Conservation (phyloP, 257 asterid genomes). For the Gynochthodes officinalis region DNA sequence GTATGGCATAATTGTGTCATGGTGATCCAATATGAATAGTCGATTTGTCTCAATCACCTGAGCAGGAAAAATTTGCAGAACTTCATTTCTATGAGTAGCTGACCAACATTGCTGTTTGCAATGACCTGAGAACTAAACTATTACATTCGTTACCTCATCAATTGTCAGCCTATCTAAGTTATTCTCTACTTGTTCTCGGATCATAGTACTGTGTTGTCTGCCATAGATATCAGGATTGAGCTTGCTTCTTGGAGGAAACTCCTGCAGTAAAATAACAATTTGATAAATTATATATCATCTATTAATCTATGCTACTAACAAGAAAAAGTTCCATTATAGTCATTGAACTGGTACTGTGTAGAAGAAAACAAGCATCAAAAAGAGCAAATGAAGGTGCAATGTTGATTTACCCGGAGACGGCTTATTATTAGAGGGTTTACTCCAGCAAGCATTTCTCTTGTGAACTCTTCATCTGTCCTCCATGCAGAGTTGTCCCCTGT, state of each 20-base stretch:
- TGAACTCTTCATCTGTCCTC: too few species aligned
- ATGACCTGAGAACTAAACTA: too few species aligned
- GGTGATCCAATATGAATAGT: conserved; percentile 65
- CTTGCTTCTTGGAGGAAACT: conserved; percentile 62
- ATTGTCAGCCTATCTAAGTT: conserved; percentile 47
- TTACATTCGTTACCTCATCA: too few species aligned
- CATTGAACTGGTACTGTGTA: neutral
- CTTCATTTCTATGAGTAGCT: too few species aligned
- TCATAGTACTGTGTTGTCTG: conserved; percentile 47
- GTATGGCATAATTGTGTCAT: conserved; percentile 57
- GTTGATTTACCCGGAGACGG: conserved; percentile 50
- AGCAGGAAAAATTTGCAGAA: neutral
- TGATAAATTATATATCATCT: neutral
- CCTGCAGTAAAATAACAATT: conserved; percentile 32
- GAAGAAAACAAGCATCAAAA: too few species aligned
- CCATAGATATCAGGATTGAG: conserved; percentile 61
- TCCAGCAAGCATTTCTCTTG: conserved; percentile 81
- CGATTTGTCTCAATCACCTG: conserved; percentile 14
- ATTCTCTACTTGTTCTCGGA: conserved; percentile 38
- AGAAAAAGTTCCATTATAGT: too few species aligned
- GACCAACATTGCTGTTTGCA: too few species aligned
- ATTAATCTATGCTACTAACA: too few species aligned
- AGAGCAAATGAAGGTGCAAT: too few species aligned
- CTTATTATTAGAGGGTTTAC: conserved; percentile 53
- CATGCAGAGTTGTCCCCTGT: conserved; percentile 57